A percentile compares a stretch with the other conserved stretches of the same genome.
These are phyloP conservation scores for Chlorella variabilis DNA, from an alignment of 163 green algal species.

Conservation along the genomic window DNA sequence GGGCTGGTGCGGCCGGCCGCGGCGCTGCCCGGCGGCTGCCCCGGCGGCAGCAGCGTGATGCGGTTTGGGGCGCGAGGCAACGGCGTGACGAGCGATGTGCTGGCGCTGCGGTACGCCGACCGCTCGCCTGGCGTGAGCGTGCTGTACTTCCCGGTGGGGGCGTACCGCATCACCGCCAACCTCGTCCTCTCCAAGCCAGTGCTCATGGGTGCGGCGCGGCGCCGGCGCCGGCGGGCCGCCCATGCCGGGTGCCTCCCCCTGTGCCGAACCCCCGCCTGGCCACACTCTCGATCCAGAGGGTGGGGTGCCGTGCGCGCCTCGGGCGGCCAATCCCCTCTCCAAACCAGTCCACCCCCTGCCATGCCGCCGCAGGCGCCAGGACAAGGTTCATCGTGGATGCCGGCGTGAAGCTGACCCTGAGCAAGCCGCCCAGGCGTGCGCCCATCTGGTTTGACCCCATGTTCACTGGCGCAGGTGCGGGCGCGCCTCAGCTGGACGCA, in stretches of 20 bases:
- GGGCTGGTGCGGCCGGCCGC: neutral
- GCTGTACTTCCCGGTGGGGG: neutral
- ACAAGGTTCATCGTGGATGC: neutral
- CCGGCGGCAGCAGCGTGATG: neutral
- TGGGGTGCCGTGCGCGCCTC: no score
- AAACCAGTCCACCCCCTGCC: no score
- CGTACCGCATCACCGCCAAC: slow-evolving; percentile 11
- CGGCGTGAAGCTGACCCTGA: slow-evolving; percentile 10
- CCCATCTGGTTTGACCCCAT: slow-evolving; percentile 4
- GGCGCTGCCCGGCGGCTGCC: neutral
- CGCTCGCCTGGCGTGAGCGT: neutral
- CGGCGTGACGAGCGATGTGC: neutral
- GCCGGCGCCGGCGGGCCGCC: no score
- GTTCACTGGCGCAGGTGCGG: slow-evolving; percentile 13
- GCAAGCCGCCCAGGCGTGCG: neutral
- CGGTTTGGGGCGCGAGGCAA: neutral
- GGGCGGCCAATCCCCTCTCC: no score
- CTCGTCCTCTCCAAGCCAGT: slow-evolving; percentile 2
- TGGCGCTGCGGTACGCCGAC: neutral
- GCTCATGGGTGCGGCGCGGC: neutral
- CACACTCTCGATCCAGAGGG: neutral
- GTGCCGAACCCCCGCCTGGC: neutral
- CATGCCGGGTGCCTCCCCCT: neutral
- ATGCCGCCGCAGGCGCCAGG: neutral
- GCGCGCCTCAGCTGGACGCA: neutral